Evolutionary conservation across 169 alveolate species (phyloP).

Genomic region (Neospora caninum): DNA sequence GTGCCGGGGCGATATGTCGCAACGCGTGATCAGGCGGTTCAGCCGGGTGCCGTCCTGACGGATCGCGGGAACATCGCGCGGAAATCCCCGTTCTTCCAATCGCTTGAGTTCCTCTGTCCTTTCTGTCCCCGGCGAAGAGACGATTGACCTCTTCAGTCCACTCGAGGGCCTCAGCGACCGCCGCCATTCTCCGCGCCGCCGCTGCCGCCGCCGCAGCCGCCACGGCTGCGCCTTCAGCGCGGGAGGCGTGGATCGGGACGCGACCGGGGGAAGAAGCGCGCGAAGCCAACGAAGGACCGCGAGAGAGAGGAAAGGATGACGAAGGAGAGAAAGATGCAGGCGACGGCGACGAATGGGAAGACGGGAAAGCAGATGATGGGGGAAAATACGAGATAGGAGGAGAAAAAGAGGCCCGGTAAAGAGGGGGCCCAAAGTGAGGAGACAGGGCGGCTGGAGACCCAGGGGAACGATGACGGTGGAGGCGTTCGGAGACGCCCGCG

Average conservation of each 20-base stretch:
- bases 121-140: background rate
- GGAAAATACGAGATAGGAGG: background rate
- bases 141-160: background rate
- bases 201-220: conserved; percentile 28
- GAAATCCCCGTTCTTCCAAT: background rate
- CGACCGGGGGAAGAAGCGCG: background rate
- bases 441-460: too few relatives aligned
- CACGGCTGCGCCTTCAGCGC: conserved; percentile 22
- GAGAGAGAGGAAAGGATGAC: background rate
- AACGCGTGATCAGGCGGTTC: background rate
- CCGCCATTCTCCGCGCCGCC: background rate
- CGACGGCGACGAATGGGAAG: background rate
- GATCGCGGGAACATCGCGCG: background rate
- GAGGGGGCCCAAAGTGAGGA: too few relatives aligned
- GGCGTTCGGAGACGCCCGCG: too few relatives aligned
- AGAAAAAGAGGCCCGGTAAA: too few relatives aligned
- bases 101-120: background rate
- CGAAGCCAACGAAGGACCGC: background rate
- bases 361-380: background rate
- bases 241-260: background rate
- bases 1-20: background rate
- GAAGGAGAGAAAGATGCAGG: background rate
- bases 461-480: too few relatives aligned
- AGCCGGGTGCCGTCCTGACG: background rate
- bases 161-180: background rate